Percentiles rank a stretch among this genome's conserved stretches.
These are phyloP conservation scores for Nitzschia sp. DNA, from an alignment of 108 stramenopile species.

Conservation along the genomic window DNA sequence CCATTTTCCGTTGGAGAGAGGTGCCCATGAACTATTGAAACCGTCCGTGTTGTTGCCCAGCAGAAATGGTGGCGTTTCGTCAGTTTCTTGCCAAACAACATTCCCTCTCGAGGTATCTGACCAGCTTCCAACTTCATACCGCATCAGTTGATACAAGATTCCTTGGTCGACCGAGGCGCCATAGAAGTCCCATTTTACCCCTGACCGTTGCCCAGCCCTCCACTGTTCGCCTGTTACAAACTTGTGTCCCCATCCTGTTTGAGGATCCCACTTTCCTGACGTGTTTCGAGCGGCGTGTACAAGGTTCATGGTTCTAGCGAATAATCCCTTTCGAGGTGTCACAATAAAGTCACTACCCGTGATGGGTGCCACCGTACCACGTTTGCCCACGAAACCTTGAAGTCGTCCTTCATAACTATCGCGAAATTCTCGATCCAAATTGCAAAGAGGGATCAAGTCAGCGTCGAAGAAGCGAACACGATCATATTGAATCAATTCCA, in stretches of 20 bases:
- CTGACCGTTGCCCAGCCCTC: neutral
- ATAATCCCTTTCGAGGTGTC: neutral
- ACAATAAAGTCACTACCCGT: slow-evolving; percentile 5
- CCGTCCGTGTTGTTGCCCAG: neutral
- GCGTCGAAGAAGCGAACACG: slow-evolving; percentile 58
- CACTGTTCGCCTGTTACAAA: slow-evolving; percentile 1
- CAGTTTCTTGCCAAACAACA: neutral
- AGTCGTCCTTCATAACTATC: neutral
- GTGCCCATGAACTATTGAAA: neutral
- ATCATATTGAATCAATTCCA: slow-evolving; percentile 51
- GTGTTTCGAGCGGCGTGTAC: neutral
- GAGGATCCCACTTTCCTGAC: neutral
- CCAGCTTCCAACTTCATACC: slow-evolving; percentile 22
- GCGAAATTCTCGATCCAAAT: slow-evolving; percentile 37
- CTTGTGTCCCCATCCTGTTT: slow-evolving; percentile 7
- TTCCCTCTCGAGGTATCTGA: neutral
- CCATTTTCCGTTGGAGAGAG: neutral
- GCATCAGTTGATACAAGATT: slow-evolving; percentile 44
- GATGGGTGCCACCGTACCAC: neutral
- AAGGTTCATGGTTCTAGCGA: neutral
- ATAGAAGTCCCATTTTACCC: slow-evolving; percentile 42
- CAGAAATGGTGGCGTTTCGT: neutral
- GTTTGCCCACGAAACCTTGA: neutral
- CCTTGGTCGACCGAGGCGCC: slow-evolving; percentile 55
- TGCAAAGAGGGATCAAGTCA: slow-evolving; percentile 52